phyloP scores from a whole-genome alignment of 257 asterid species.

The Pogostemon cablin region DNA sequence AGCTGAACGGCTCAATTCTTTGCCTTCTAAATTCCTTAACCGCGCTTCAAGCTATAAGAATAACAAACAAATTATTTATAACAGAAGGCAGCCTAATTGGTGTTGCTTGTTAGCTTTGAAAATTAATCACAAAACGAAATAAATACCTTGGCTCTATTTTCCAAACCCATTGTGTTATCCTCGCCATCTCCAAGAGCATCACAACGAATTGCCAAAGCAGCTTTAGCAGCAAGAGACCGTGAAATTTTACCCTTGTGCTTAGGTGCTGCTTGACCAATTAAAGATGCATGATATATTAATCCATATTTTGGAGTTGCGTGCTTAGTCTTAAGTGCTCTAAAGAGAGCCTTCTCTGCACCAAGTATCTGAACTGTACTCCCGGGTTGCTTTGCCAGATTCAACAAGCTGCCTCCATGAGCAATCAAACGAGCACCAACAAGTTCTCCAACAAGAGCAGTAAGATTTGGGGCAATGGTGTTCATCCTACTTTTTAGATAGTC shows the following conservation, averaged over 20 bases:
- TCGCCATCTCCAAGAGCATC: conserved; percentile 83
- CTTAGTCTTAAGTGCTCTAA: conserved; percentile 88
- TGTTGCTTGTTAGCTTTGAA: not conserved
- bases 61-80: not conserved
- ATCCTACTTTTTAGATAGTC: conserved; percentile 87
- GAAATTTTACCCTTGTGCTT: conserved; percentile 93
- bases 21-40: conserved; percentile 72
- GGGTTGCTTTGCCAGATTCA: conserved; percentile 94
- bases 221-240: conserved; percentile 82
- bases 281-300: conserved; percentile 88
- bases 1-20: conserved; percentile 64
- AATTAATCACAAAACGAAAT: too few species aligned
- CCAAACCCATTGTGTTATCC: conserved; percentile 82
- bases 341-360: conserved; percentile 93
- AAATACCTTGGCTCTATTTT: conserved; percentile 61
- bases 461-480: conserved; percentile 96
- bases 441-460: conserved; percentile 91
- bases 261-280: conserved; percentile 93
- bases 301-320: conserved; percentile 93
- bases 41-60: conserved; percentile 73
- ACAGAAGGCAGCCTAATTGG: too few species aligned
- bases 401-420: conserved; percentile 91
- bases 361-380: conserved; percentile 95
- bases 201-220: conserved; percentile 79
- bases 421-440: conserved; percentile 95